Evolutionary conservation across 78 protist species (phyloP).

Genomic region (Dictyostelium discoideum): DNA sequence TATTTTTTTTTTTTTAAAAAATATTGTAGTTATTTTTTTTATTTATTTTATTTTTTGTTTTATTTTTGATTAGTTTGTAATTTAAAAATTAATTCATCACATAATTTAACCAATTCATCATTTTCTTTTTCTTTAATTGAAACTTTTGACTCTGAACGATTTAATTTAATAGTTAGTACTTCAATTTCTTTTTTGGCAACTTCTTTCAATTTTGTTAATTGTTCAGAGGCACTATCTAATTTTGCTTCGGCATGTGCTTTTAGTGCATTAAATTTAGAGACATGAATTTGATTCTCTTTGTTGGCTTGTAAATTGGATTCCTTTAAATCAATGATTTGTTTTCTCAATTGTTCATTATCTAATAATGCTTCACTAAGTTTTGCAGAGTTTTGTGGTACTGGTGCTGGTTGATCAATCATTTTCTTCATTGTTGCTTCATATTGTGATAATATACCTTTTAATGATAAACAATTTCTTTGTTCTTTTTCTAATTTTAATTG

Average conservation of each 20-base stretch:
- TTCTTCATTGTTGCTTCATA: slow-evolving; percentile 62
- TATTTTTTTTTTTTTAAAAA: not conserved
- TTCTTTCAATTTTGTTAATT: slow-evolving; percentile 38
- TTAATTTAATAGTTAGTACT: slow-evolving; percentile 57
- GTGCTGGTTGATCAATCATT: slow-evolving; percentile 80
- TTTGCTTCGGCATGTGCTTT: slow-evolving; percentile 78
- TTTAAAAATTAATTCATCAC: slow-evolving; percentile 66
- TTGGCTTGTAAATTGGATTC: slow-evolving; percentile 20
- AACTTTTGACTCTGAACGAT: slow-evolving; percentile 33
- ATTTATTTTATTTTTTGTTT: not conserved
- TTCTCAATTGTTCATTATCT: slow-evolving; percentile 57
- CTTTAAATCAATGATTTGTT: slow-evolving; percentile 27
- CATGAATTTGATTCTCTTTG: slow-evolving; percentile 44
- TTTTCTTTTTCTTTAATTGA: slow-evolving; percentile 41
- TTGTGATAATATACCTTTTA: slow-evolving; percentile 27
- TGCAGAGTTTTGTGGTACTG: slow-evolving; percentile 52
- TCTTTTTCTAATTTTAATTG: slow-evolving; percentile 65
- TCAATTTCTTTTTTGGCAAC: slow-evolving; percentile 73
- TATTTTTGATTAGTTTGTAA: slow-evolving; percentile 28
- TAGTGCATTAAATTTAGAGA: slow-evolving; percentile 49
- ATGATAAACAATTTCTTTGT: slow-evolving; percentile 14
- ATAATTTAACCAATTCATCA: slow-evolving; percentile 50
- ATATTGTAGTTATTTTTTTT: not conserved
- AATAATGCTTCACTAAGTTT: slow-evolving; percentile 41
- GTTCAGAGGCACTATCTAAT: slow-evolving; percentile 64